phyloP scores from a whole-genome alignment of 208 protist species.

The Leishmania major region DNA sequence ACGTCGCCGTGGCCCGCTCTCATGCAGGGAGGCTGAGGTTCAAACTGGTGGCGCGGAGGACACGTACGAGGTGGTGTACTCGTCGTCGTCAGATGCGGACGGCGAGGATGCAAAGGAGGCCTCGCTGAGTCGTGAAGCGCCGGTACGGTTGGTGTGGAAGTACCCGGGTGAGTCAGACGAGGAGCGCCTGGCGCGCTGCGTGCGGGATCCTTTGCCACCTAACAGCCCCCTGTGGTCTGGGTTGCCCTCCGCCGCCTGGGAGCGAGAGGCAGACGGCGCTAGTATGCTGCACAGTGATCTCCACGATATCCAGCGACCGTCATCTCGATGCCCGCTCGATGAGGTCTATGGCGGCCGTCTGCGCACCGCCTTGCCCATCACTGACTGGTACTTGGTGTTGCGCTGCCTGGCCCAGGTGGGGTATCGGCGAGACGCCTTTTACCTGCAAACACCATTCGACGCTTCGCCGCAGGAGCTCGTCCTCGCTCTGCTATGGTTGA shows the following conservation, averaged over 20 bases:
- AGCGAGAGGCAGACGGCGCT: neutral
- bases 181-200: constrained; percentile 16
- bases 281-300: neutral
- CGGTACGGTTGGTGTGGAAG: constrained; percentile 26
- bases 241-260: neutral
- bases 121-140: constrained; percentile 6
- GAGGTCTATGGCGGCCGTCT: constrained; percentile 17
- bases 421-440: constrained; percentile 68
- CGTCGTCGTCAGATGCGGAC: constrained; percentile 10
- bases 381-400: constrained; percentile 57
- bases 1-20: constrained; percentile 8
- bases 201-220: constrained; percentile 17
- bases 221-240: constrained; percentile 13
- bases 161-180: constrained; percentile 16
- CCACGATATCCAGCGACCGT: neutral
- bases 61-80: constrained; percentile 33
- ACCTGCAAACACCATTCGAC: constrained; percentile 55
- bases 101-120: neutral
- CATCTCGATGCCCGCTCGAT: neutral
- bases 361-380: constrained; percentile 30
- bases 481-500: constrained; percentile 81
- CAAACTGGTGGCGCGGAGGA: constrained; percentile 37
- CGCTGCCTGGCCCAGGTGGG: constrained; percentile 59
- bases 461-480: constrained; percentile 65
- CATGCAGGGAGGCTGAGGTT: constrained; percentile 28